Conservation (phyloP, 257 asterid species). For the Cruciata laevipes region DNA sequence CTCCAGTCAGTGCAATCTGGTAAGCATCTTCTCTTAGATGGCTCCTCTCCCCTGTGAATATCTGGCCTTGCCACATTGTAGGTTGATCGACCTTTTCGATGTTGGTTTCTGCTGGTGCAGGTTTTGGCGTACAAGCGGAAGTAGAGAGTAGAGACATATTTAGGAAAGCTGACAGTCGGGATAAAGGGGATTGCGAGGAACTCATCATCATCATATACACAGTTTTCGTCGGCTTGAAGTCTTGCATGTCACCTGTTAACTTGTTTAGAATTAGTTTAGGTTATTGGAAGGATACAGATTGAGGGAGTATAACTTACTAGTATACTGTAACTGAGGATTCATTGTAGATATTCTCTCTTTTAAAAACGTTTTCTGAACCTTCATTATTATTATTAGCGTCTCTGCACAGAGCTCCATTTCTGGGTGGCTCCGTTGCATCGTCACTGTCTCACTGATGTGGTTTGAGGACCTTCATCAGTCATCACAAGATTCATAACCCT, state of each 20-base stretch:
- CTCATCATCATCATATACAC: constrained; percentile 2
- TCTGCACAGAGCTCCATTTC: no score
- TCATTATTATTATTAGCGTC: no score
- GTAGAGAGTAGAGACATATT: constrained; percentile 22
- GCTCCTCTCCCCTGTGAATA: not conserved
- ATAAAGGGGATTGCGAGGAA: not conserved
- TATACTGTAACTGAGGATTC: no score
- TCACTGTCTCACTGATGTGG: no score
- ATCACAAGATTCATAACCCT: no score
- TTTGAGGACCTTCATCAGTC: no score
- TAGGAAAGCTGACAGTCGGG: not conserved
- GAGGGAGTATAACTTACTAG: no score
- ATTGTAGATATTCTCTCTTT: no score
- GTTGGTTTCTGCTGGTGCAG: constrained; percentile 30
- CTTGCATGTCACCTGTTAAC: not conserved
- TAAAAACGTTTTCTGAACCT: no score
- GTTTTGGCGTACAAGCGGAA: constrained; percentile 62
- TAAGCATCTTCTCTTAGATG: constrained; percentile 18
- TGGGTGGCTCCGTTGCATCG: no score
- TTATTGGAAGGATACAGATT: no score
- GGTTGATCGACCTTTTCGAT: constrained; percentile 6
- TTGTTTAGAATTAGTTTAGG: not conserved
- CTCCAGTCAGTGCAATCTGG: constrained; percentile 65
- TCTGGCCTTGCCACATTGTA: not conserved
- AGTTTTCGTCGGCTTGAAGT: constrained; percentile 13